A percentile compares a stretch with the other conserved stretches of the same genome.
Evolutionary conservation across 768 basidiomycete species (phyloP).

Genomic region (Pulveroboletus sp.): DNA sequence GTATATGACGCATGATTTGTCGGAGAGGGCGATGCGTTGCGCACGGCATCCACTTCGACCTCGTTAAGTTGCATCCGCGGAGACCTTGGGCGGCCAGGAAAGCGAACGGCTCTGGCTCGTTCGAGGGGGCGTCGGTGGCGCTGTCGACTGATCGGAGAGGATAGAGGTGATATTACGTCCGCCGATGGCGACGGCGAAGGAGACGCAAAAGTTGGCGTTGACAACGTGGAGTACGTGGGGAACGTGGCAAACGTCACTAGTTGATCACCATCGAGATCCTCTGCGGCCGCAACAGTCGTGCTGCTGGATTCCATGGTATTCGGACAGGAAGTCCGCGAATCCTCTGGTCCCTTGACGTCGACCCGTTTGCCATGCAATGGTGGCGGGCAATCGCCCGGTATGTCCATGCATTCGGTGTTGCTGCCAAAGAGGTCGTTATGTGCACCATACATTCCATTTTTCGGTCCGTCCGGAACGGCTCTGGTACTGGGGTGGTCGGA

Average conservation of each 20-base stretch:
- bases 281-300: slow-evolving; percentile 9
- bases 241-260: slow-evolving; percentile 13
- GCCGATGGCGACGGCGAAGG: slow-evolving; percentile 29
- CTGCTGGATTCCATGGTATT: slow-evolving; percentile 11
- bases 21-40: slow-evolving; percentile 2
- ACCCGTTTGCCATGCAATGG: not conserved
- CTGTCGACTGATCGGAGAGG: slow-evolving; percentile 17
- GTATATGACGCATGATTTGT: not conserved
- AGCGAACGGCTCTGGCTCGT: slow-evolving; percentile 31
- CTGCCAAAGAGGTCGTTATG: not conserved
- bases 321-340: slow-evolving; percentile 17
- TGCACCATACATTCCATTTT: not conserved
- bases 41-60: slow-evolving; percentile 6
- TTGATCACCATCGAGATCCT: slow-evolving; percentile 21
- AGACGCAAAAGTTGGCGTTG: slow-evolving; percentile 25
- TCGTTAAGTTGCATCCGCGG: slow-evolving; percentile 20
- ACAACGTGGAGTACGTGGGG: slow-evolving; percentile 26
- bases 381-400: not conserved
- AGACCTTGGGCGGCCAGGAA: slow-evolving; percentile 25
- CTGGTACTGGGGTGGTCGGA: not conserved
- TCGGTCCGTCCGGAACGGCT: not conserved
- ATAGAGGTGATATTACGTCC: slow-evolving; percentile 21
- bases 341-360: slow-evolving; percentile 2
- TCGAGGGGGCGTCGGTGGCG: slow-evolving; percentile 31
- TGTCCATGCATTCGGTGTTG: not conserved